Percentiles rank a stretch among this genome's conserved stretches.
phyloP scores from a whole-genome alignment of 2,329 filamentous ascomycete genomes.

The Fusarium nelsonii region DNA sequence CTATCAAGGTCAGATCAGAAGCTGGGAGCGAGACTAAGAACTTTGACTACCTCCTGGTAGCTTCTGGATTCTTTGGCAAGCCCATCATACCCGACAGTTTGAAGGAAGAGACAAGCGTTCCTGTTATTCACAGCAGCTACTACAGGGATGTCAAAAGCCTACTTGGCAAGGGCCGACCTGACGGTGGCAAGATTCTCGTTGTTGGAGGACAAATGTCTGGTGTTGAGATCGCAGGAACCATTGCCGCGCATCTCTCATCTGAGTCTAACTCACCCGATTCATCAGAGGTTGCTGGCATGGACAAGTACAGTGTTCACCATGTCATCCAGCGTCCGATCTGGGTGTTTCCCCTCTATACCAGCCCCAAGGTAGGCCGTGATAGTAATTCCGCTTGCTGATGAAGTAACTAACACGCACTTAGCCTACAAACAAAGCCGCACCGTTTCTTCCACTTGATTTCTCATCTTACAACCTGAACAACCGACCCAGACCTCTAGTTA shows the following conservation, averaged over 20 bases:
- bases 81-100: slow-evolving; percentile 64
- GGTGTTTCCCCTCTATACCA: slow-evolving; percentile 72
- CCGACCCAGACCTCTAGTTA: slow-evolving; percentile 69
- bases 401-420: slow-evolving; percentile 38
- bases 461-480: slow-evolving; percentile 76
- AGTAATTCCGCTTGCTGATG: rapidly evolving
- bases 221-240: slow-evolving; percentile 78
- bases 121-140: slow-evolving; percentile 75
- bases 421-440: slow-evolving; percentile 62
- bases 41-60: slow-evolving; percentile 80
- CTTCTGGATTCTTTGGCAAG: slow-evolving; percentile 81
- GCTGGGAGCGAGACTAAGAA: slow-evolving; percentile 57
- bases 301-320: slow-evolving; percentile 73
- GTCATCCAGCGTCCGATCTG: slow-evolving; percentile 77
- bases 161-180: slow-evolving; percentile 54
- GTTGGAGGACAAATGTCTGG: slow-evolving; percentile 88
- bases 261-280: slow-evolving; percentile 65
- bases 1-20: slow-evolving; percentile 54
- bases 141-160: slow-evolving; percentile 69
- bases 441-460: slow-evolving; percentile 80
- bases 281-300: slow-evolving; percentile 56
- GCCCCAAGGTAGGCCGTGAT: slow-evolving; percentile 58
- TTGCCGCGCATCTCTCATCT: slow-evolving; percentile 78
- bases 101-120: slow-evolving; percentile 55
- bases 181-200: slow-evolving; percentile 74